These are phyloP conservation scores for Cochlearia excelsa DNA, from an alignment of 345 rosid species.

Conservation along the genomic window DNA sequence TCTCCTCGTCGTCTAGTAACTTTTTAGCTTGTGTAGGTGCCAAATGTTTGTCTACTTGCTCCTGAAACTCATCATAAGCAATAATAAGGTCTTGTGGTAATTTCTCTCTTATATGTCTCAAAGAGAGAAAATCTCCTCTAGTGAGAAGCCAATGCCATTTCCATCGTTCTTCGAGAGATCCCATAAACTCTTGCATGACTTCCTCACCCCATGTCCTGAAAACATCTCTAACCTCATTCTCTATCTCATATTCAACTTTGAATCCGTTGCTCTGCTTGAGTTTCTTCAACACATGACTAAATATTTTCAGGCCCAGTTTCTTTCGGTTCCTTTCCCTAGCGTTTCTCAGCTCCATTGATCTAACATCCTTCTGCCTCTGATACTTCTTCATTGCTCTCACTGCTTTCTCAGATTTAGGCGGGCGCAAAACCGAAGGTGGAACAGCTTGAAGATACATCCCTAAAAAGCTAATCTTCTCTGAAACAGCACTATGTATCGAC, in stretches of 20 bases:
- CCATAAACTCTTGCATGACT: constrained; percentile 63
- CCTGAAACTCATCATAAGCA: constrained; percentile 76
- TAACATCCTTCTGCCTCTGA: constrained; percentile 82
- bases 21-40: constrained; percentile 56
- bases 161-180: constrained; percentile 71
- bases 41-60: constrained; percentile 72
- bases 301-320: constrained; percentile 69
- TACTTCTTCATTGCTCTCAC: constrained; percentile 84
- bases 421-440: constrained; percentile 75
- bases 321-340: constrained; percentile 81
- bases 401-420: constrained; percentile 81
- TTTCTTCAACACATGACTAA: constrained; percentile 72
- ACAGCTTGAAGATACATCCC: constrained; percentile 92
- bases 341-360: constrained; percentile 62
- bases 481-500: constrained; percentile 70
- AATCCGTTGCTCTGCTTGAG: constrained; percentile 54
- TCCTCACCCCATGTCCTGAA: constrained; percentile 79
- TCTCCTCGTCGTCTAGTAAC: constrained; percentile 66
- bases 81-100: constrained; percentile 70
- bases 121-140: constrained; percentile 73
- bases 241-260: constrained; percentile 53
- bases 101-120: constrained; percentile 71
- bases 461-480: constrained; percentile 73
- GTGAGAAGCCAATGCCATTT: constrained; percentile 80
- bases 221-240: constrained; percentile 59